Evolutionary conservation across 2,329 filamentous ascomycete genomes (phyloP).

Genomic region (Fusarium sp.): DNA sequence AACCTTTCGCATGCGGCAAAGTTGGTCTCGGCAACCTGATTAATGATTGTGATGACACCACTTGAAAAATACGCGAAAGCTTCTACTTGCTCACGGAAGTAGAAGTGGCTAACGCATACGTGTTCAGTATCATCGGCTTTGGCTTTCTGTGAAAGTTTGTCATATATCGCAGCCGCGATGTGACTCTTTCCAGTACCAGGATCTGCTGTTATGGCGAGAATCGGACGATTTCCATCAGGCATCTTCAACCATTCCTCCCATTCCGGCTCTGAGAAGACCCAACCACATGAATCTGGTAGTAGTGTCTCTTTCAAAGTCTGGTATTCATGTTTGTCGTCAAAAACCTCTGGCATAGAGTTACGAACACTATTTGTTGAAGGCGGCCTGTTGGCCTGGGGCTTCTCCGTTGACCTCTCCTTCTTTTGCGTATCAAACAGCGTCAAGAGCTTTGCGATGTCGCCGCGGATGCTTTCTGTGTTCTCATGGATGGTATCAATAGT

Average conservation of each 20-base stretch:
- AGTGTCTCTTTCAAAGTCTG: conserved; percentile 47
- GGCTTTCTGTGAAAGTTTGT: conserved; percentile 29
- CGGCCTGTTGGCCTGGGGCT: conserved; percentile 40
- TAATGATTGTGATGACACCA: conserved; percentile 46
- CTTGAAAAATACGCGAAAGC: conserved; percentile 40
- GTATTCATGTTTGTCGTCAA: conserved; percentile 46
- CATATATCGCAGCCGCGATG: conserved; percentile 44
- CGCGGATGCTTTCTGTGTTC: conserved; percentile 46
- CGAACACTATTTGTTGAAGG: conserved; percentile 43
- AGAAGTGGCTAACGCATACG: conserved; percentile 52
- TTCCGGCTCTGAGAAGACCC: conserved; percentile 47
- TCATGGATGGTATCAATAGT: conserved; percentile 46
- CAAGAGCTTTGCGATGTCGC: conserved; percentile 48
- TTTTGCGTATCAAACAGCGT: conserved; percentile 44
- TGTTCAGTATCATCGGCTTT: conserved; percentile 28
- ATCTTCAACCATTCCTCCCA: conserved; percentile 48
- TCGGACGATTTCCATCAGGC: background rate
- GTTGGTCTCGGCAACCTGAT: conserved; percentile 51
- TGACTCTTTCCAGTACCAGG: conserved; percentile 54
- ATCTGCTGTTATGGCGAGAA: conserved; percentile 49
- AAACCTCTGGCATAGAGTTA: conserved; percentile 39
- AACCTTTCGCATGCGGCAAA: conserved; percentile 49
- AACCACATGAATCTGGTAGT: conserved; percentile 49
- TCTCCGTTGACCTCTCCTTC: conserved; percentile 26
- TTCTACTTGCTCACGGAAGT: conserved; percentile 53